These are phyloP conservation scores for Thalassia testudinum DNA, from an alignment of 116 monocot genomes.

Conservation along the genomic window DNA sequence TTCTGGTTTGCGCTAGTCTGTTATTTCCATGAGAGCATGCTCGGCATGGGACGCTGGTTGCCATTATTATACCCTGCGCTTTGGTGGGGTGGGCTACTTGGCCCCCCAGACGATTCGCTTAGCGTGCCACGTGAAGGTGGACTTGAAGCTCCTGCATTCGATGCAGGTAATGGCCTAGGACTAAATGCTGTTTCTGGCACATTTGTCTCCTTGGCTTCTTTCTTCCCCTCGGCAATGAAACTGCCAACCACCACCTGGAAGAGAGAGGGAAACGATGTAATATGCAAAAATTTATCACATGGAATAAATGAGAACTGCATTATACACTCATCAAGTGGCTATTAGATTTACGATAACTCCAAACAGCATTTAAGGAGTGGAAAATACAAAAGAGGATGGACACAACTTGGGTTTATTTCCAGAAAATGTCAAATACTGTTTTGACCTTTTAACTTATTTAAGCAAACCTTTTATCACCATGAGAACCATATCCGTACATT, in stretches of 20 bases:
- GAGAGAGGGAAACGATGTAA: too few relatives aligned
- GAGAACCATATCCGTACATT: too few relatives aligned
- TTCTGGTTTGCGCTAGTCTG: background rate
- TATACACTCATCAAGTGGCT: background rate
- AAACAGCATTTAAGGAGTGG: background rate
- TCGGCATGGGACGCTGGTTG: slow-evolving; percentile 34
- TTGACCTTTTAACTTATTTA: too few relatives aligned
- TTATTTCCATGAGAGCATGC: slow-evolving; percentile 42
- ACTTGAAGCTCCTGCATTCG: slow-evolving; percentile 19
- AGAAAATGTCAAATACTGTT: too few relatives aligned
- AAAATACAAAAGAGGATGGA: background rate
- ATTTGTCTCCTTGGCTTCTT: slow-evolving; percentile 24
- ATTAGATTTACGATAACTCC: background rate
- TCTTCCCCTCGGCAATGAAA: slow-evolving; percentile 46
- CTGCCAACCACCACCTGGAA: slow-evolving; percentile 66
- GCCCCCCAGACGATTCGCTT: slow-evolving; percentile 69
- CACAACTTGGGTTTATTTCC: too few relatives aligned
- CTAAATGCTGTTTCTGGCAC: slow-evolving; percentile 17
- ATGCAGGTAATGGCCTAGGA: background rate
- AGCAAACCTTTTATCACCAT: too few relatives aligned
- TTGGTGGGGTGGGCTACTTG: slow-evolving; percentile 43
- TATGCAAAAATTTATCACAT: too few relatives aligned
- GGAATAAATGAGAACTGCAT: background rate
- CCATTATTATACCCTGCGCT: slow-evolving; percentile 17
- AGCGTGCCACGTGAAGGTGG: slow-evolving; percentile 61